phyloP scores from a whole-genome alignment of 2,329 filamentous ascomycete species.

The Thelonectria blattea region DNA sequence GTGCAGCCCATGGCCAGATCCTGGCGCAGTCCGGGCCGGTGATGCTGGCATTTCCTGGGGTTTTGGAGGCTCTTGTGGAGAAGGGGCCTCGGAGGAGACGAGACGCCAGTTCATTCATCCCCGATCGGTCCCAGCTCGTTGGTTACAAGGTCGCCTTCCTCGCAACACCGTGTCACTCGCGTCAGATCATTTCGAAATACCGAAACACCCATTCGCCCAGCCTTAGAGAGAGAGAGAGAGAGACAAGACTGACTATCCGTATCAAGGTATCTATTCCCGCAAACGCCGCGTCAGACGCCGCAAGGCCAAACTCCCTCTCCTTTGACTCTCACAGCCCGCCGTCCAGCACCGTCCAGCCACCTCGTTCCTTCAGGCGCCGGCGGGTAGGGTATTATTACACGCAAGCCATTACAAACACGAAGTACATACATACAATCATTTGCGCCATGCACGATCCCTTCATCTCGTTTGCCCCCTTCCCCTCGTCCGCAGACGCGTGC shows the following conservation, averaged over 20 bases:
- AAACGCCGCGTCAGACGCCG: conserved; percentile 13
- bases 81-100: neutral
- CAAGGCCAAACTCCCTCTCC: neutral
- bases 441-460: conserved; percentile 14
- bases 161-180: neutral
- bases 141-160: neutral
- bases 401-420: conserved; percentile 25
- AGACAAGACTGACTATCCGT: conserved; percentile 3
- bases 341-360: conserved; percentile 22
- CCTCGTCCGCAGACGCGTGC: conserved; percentile 16
- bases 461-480: conserved; percentile 21
- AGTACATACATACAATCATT: conserved; percentile 12
- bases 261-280: conserved; percentile 16
- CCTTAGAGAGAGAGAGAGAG: neutral
- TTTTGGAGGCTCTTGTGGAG: conserved; percentile 2
- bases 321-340: conserved; percentile 10
- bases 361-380: conserved; percentile 27
- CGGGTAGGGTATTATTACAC: conserved; percentile 38
- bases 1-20: conserved; percentile 6
- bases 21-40: conserved; percentile 28
- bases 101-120: neutral
- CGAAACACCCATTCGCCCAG: conserved; percentile 20
- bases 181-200: conserved; percentile 10
- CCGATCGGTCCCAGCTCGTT: conserved; percentile 16
- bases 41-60: neutral